Conservation (phyloP, 2,329 filamentous ascomycete genomes). For the Xylaria sp. region DNA sequence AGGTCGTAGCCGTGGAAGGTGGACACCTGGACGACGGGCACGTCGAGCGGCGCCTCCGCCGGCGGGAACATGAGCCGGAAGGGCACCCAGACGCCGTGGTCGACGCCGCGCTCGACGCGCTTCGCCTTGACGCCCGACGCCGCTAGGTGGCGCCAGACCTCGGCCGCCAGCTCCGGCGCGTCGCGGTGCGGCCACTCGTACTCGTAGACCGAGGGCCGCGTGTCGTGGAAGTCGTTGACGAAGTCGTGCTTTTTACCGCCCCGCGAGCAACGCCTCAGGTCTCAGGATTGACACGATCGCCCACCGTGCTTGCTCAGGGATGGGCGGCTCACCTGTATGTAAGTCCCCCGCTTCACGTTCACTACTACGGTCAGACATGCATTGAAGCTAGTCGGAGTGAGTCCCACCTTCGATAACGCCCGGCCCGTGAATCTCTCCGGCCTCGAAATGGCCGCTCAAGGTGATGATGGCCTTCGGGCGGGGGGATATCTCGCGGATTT, state of each 20-base stretch:
- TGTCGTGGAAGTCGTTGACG: conserved; percentile 31
- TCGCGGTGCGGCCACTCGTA: conserved; percentile 29
- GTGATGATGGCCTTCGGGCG: conserved; percentile 28
- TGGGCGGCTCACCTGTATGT: conserved; percentile 23
- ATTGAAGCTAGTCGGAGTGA: not conserved
- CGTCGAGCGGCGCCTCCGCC: conserved; percentile 23
- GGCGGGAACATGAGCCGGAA: conserved; percentile 30
- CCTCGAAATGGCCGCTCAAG: conserved; percentile 30
- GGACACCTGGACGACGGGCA: conserved; percentile 29
- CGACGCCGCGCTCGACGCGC: conserved; percentile 26
- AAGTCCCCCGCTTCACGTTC: conserved; percentile 27
- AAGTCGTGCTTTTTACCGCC: conserved; percentile 28
- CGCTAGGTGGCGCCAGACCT: conserved; percentile 23
- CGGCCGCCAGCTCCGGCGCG: conserved; percentile 23
- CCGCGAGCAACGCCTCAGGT: too few species aligned
- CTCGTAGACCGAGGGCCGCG: conserved; percentile 27
- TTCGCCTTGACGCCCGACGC: conserved; percentile 27
- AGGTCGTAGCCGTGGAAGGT: conserved; percentile 28
- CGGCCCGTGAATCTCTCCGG: conserved; percentile 28
- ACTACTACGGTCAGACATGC: conserved; percentile 13
- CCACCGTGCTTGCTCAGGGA: too few species aligned
- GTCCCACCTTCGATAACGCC: conserved; percentile 25
- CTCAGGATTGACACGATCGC: not conserved
- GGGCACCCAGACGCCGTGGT: conserved; percentile 29
- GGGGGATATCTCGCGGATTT: conserved; percentile 24